Base-by-base conservation (phyloP, 352 stramenopile species). In the Phytophthora pinifolia region DNA sequence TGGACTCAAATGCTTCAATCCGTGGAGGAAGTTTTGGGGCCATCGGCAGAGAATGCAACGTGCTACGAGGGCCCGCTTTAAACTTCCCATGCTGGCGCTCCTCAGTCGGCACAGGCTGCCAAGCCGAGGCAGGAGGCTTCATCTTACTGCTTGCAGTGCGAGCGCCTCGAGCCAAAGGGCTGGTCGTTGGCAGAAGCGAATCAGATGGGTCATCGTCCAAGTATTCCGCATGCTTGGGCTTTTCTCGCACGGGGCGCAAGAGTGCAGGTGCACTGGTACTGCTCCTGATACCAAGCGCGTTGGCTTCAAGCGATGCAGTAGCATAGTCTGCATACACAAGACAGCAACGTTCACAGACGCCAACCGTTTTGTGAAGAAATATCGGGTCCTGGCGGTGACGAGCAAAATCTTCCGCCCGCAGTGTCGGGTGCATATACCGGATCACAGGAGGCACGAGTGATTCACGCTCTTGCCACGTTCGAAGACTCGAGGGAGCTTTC, bases 361-460 rank as follows among this genome's bases (percentile, higher is more conserved):
- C 65, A 4, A 92, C 86, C 3, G 78, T 87, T 67, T 98, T 98
- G 65, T 97, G 94, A 6, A 98, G 62, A 59, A 98, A 99, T 20
- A 98, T 86, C 13, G 94, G 91, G 51, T 99, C 96, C 47, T 77
- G 67, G 9, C 87, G 84, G 51, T 98, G 96, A 37, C 86, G 76
- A 25, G 74, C 61, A 68, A 98, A 98, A 27, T 95, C 90, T 17
- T 88, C 74, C 2, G 74, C 63, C 0, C 70, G 66, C 30, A 98
- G 78, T 12, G 76, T 90, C 14, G 92, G 92, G 55, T 98, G 91
- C 5, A 97, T 58, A 20, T 84, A 91, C 45, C 88, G 74, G 48
- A 98, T 88, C n/a, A 98, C 79, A 2, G 94, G 96, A 9, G 96
- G 94, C 18, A 98, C 88, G 1, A 81, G 60, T 1, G 96, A 59